Evolutionary conservation across 228 moss, liverwort and hornwort genomes (phyloP).

Genomic region (Sphagnum fallax): DNA sequence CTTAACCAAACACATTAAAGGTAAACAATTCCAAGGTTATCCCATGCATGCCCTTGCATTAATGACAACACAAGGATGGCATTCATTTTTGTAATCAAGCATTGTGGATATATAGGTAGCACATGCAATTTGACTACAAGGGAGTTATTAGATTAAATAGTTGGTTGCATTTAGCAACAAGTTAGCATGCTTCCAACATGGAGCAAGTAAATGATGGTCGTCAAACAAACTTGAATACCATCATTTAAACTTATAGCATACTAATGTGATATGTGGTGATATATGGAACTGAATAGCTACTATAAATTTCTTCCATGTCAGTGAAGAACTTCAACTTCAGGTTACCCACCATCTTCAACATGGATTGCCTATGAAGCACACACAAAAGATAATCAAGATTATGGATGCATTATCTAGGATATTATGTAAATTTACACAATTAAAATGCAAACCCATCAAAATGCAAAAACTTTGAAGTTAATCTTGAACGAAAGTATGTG

Average conservation of each 20-base stretch:
- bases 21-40: slow-evolving; percentile 60
- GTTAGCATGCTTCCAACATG: not conserved
- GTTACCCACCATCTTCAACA: slow-evolving; percentile 39
- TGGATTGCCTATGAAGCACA: slow-evolving; percentile 46
- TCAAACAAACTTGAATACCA: too few relatives aligned
- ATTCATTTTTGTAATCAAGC: too few relatives aligned
- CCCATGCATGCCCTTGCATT: slow-evolving; percentile 46
- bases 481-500: not conserved
- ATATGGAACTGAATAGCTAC: slow-evolving; percentile 61
- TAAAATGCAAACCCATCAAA: not conserved
- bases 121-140: not conserved
- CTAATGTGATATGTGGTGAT: slow-evolving; percentile 72
- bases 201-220: too few relatives aligned
- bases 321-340: slow-evolving; percentile 36
- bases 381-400: not conserved
- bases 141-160: not conserved
- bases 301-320: slow-evolving; percentile 87
- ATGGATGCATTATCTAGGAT: not conserved
- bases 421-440: not conserved
- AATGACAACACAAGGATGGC: not conserved
- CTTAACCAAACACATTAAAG: slow-evolving; percentile 73
- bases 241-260: slow-evolving; percentile 1
- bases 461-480: not conserved
- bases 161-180: not conserved
- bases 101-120: too few relatives aligned